Base-by-base conservation (phyloP, 495 filamentous ascomycete species). In the Hypoxylon rickii region DNA sequence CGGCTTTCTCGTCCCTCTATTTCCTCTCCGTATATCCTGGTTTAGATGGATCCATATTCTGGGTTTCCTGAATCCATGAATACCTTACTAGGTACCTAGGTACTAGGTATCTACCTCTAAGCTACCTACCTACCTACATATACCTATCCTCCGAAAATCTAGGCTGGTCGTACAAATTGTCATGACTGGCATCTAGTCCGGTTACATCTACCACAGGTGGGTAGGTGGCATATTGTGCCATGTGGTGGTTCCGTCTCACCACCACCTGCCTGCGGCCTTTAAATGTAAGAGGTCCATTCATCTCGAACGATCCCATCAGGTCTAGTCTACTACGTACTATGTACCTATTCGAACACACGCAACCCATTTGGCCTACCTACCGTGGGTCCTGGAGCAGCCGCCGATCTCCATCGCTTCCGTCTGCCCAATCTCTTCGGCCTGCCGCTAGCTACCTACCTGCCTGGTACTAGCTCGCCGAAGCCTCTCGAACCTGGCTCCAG, bases 391-490 rank as follows among this genome's bases (percentile, higher is more conserved):
- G 22, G 37, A 49, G 41, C 1, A 55, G 45, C 17, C 51, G 32
- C 42, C 34, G 44, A 50, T 50, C 57, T 41, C 31, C 39, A 31
- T 45, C 18, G 33, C 33, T 55, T 33, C 45, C 40, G 40, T 24
- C 16, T 38, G 21, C 12, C n/a, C 12, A 39, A 38, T 43, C 17
- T 48, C 24, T 4, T 29, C 37, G 15, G 13, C 42, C 36, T 49
- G 46, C 40, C 21, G 24, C 4, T 39, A 45, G 17, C 46, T 51
- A 59, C 57, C 46, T 52, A 58, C 52, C 52, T 26, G 38, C 29
- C 26, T 52, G 12, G 59, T 65, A 54, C 58, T 67, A 51, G 64
- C 16, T 26, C 17, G 37, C 18, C 16, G 8, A 17, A 36, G 16
- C 34, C 38, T 41, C 24, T 29, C 41, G 17, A 8, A 26, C 33